Base-by-base conservation (phyloP, 2,329 filamentous ascomycete species). In the Endocalyx cinctus region DNA sequence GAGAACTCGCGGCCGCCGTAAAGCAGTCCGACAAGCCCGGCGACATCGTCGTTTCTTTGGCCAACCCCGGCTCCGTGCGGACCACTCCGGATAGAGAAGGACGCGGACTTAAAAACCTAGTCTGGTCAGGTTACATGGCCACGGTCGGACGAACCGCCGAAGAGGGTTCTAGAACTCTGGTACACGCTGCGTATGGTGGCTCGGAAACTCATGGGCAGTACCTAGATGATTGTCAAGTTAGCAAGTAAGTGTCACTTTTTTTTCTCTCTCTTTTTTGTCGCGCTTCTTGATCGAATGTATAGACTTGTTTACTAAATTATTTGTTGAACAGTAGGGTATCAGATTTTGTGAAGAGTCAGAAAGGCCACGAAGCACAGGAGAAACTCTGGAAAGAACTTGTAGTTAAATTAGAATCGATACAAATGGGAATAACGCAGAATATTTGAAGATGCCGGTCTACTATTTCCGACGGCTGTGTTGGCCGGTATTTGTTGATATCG, bases 191-290 rank as follows among this genome's bases (percentile, higher is more conserved):
- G 15, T 17, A 27, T 19, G 39, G 39, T 10, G 37, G 31, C 4
- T 13, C 25, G 17, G 34, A 45, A 11, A 45, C 39, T 5, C 34
- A 45, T 30, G 39, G 44, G 15, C 37, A 41, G 17, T 46, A 44
- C 26, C 16, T 46, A 6, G 33, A 36, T 15, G 41, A 46, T 27
- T 46, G 43, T 25, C 17, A 37, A 18, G 18, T 44, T 5, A 36
- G 35, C 5, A 28, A 31, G 43, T 45, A 39, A 34, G 43, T 26
- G n/a, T n/a, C n/a, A n/a, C n/a, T n/a, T n/a, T n/a, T n/a, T n/a
- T n/a, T n/a, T n/a, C n/a, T n/a, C n/a, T n/a, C n/a, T n/a, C n/a
- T n/a, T n/a, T n/a, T n/a, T n/a, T n/a, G n/a, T n/a, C n/a, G n/a
- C n/a, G n/a, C n/a, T n/a, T n/a, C n/a, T n/a, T n/a, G n/a, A n/a